Evolutionary conservation across 139 green algal genomes (phyloP), one percentile per base, ranked within the genome.

Genomic region (Pseudopediastrum boryanum): DNA sequence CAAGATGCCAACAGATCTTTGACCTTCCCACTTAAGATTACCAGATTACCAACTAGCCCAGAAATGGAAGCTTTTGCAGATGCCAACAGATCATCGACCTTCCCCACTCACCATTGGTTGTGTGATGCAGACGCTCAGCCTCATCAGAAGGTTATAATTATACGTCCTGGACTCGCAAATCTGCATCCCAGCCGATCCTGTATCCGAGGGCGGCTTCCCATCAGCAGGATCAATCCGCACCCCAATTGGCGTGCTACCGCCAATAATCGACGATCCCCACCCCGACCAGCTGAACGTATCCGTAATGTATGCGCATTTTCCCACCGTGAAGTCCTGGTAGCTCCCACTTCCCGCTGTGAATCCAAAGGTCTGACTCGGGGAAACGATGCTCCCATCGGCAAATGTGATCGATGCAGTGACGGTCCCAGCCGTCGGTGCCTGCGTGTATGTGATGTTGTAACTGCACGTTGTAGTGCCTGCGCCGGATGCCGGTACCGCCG

Each of bases 291-390:
- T 41, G 16, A 78, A n/a, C 9, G 38, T 42, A 38, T 78, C 71
- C 19, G 23, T 41, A 6, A 78, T 78, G 35, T 23, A 68, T 13
- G 71, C 71, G 25, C 52, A 68, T 3, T 52, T 52, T 25, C 71
- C 71, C 5, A 78, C 29, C 52, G 66, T 62, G 29, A 68, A 78
- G n/a, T 78, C 66, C n/a, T 78, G 38, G 36, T 52, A 78, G 33
- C 13, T 44, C n/a, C 13, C 48, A n/a, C 33, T 36, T 21, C 50
- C 10, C 48, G 69, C 36, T 0, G 8, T 56, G 35, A 29, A 31
- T 41, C 36, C 27, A 6, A n/a, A 43, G 16, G 23, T 43, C n/a
- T n/a, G 27, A 8, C 27, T 3, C 66, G 43, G 7, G 66, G 25
- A 9, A 74, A 36, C 4, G 29, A 38, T 50, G 16, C 31, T 10